These are phyloP conservation scores for Aspergillus coremiiformis DNA, from an alignment of 495 filamentous ascomycete genomes.

Conservation along the genomic window DNA sequence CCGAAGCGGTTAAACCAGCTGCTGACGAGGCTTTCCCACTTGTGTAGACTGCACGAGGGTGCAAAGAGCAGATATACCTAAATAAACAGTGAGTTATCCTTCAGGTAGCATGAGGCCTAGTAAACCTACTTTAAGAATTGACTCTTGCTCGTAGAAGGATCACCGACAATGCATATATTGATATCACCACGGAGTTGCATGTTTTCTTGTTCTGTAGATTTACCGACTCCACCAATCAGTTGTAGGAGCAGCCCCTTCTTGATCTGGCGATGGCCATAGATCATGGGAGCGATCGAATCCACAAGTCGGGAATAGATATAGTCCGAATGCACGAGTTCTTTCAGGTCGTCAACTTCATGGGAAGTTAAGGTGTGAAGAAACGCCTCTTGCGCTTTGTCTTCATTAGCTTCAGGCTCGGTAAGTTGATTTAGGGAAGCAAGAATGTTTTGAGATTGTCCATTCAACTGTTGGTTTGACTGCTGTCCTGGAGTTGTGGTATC, in stretches of 20 bases:
- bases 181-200: constrained; percentile 94
- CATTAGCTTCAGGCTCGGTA: constrained; percentile 55
- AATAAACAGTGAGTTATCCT: not conserved
- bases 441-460: constrained; percentile 69
- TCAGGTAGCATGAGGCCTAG: not conserved
- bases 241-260: constrained; percentile 96
- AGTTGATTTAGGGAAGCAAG: constrained; percentile 73
- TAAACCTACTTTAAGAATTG: constrained; percentile 79
- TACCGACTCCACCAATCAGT: constrained; percentile 85
- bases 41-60: constrained; percentile 94
- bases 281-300: constrained; percentile 92
- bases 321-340: constrained; percentile 86
- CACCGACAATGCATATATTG: constrained; percentile 98
- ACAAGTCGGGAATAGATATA: constrained; percentile 93
- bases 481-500: constrained; percentile 75
- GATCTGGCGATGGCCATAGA: constrained; percentile 94
- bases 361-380: constrained; percentile 75
- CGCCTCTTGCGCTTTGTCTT: constrained; percentile 81
- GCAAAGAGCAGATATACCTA: constrained; percentile 85
- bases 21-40: constrained; percentile 97
- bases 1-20: constrained; percentile 93
- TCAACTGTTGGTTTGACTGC: constrained; percentile 55
- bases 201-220: constrained; percentile 74
- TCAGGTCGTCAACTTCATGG: constrained; percentile 83
- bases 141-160: constrained; percentile 96